Percentiles rank a stretch among this genome's conserved stretches.
Conservation (phyloP, 2,329 filamentous ascomycete species). For the Hypocrella siamensis region DNA sequence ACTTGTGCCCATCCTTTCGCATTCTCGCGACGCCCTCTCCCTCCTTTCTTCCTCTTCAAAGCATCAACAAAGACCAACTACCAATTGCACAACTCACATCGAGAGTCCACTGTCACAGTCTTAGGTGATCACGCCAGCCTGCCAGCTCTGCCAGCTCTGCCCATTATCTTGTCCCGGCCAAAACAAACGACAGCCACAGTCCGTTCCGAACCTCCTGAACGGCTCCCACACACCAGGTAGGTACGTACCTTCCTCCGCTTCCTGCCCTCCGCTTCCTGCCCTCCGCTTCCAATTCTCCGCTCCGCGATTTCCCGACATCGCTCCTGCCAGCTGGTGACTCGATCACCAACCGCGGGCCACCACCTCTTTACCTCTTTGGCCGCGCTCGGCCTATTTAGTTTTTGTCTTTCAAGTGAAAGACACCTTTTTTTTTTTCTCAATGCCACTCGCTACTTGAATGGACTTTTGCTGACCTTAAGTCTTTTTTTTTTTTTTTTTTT, state of each 20-base stretch:
- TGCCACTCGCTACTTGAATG: too few species aligned
- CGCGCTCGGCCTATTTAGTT: not conserved
- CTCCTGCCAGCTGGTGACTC: too few species aligned
- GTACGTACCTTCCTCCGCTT: slow-evolving; percentile 8
- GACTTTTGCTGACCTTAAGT: too few species aligned
- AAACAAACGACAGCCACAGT: slow-evolving; percentile 9
- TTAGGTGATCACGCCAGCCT: slow-evolving; percentile 40
- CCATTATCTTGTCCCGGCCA: slow-evolving; percentile 11
- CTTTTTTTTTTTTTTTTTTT: not conserved
- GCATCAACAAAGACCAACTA: slow-evolving; percentile 34
- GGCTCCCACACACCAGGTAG: slow-evolving; percentile 17
- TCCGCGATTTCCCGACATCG: not conserved
- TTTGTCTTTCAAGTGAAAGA: not conserved
- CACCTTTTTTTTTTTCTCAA: not conserved
- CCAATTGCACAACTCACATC: slow-evolving; percentile 33
- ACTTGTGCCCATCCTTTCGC: slow-evolving; percentile 5
- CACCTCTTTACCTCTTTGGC: not conserved
- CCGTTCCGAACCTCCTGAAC: slow-evolving; percentile 9
- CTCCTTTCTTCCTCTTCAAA: slow-evolving; percentile 22
- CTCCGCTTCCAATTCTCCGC: not conserved
- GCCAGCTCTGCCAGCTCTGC: slow-evolving; percentile 11
- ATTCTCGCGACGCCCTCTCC: slow-evolving; percentile 18
- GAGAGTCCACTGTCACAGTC: slow-evolving; percentile 47
- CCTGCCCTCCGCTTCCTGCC: not conserved
- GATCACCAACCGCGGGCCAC: too few species aligned